phyloP scores from a whole-genome alignment of 495 filamentous ascomycete species.

The Aspergillus avenaceus region DNA sequence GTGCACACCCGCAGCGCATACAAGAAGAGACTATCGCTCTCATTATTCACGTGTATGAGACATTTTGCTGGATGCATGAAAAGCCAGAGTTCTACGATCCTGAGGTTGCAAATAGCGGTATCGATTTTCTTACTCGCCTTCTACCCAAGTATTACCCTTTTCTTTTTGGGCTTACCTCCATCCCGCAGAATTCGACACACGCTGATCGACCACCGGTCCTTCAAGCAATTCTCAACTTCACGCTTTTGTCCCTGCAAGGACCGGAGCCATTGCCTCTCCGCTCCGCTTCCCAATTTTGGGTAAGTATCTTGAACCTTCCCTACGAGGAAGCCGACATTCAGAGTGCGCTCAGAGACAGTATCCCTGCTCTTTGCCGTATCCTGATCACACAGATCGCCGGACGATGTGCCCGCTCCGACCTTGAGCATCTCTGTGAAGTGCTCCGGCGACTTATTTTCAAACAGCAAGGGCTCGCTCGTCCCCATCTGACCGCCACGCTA shows the following conservation, averaged over 20 bases:
- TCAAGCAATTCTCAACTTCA: conserved; percentile 72
- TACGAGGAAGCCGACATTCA: conserved; percentile 45
- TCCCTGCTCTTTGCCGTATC: conserved; percentile 55
- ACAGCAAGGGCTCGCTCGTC: conserved; percentile 61
- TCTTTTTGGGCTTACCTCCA: conserved; percentile 32
- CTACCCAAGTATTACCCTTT: conserved; percentile 56
- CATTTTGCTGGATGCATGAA: conserved; percentile 62
- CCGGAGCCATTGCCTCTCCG: conserved; percentile 77
- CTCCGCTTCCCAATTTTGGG: conserved; percentile 79
- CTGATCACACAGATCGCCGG: conserved; percentile 71
- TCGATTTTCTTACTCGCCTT: conserved; percentile 66
- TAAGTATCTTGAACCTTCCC: conserved; percentile 44
- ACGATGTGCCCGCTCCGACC: conserved; percentile 68
- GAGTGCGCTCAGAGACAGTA: conserved; percentile 51
- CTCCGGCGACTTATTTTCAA: conserved; percentile 70
- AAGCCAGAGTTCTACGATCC: conserved; percentile 56
- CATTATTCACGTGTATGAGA: conserved; percentile 59
- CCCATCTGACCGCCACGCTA: conserved; percentile 56
- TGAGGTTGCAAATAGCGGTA: conserved; percentile 72
- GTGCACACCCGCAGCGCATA: conserved; percentile 53
- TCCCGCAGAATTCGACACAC: conserved; percentile 10
- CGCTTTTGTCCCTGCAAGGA: conserved; percentile 64
- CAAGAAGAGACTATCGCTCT: conserved; percentile 49
- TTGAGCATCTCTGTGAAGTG: conserved; percentile 71
- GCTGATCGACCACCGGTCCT: conserved; percentile 36